phyloP scores from a whole-genome alignment of 2,329 filamentous ascomycete species.

The Chrysoporthe cubensis region DNA sequence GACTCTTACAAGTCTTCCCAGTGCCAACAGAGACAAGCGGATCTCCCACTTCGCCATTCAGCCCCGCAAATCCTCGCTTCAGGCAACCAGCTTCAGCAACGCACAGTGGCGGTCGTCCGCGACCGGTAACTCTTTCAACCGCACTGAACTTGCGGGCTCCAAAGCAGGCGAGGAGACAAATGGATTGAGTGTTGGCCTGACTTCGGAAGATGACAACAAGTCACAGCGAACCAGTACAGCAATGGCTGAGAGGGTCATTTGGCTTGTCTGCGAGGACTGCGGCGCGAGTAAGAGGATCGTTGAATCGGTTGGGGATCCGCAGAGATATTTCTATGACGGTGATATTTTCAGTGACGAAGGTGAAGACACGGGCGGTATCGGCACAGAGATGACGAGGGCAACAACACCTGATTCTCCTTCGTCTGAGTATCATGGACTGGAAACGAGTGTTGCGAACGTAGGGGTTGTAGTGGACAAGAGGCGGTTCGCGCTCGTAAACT shows the following conservation, averaged over 20 bases:
- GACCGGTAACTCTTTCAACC: background rate
- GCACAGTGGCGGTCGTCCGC: slow-evolving; percentile 4
- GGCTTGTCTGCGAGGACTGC: slow-evolving; percentile 16
- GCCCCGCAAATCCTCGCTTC: slow-evolving; percentile 13
- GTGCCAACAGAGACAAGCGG: background rate
- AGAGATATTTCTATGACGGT: slow-evolving; percentile 9
- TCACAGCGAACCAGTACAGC: slow-evolving; percentile 5
- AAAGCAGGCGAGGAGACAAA: background rate
- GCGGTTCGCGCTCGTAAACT: slow-evolving; percentile 5
- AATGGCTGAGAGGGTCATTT: slow-evolving; percentile 16
- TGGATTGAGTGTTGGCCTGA: background rate
- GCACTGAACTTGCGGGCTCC: background rate
- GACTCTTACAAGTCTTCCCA: background rate
- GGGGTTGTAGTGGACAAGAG: slow-evolving; percentile 1
- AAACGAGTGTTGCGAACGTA: slow-evolving; percentile 2
- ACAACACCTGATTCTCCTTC: background rate
- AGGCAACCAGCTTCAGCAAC: background rate
- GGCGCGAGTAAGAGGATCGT: slow-evolving; percentile 15
- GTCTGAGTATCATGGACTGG: background rate
- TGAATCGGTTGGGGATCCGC: slow-evolving; percentile 3
- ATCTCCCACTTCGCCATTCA: background rate
- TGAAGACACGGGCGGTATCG: background rate
- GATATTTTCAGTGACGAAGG: background rate
- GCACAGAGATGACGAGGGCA: background rate
- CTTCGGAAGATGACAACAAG: background rate